Conservation (phyloP, 2,329 filamentous ascomycete genomes). For the Pseudogymnoascus sp. region DNA sequence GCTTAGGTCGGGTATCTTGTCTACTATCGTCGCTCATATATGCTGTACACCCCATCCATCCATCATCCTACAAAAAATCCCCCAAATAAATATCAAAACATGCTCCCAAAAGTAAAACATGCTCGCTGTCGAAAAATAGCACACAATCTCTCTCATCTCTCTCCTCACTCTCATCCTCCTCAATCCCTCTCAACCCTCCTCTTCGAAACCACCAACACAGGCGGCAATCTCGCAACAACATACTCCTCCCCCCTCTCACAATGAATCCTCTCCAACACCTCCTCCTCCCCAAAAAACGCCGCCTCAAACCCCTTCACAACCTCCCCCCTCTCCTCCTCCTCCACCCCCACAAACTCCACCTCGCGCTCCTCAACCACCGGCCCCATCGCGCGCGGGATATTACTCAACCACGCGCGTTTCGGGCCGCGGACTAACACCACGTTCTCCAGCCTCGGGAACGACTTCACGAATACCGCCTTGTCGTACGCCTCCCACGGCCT, state of each 20-base stretch:
- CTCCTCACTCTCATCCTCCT: neutral
- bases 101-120: neutral
- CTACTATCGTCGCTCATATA: constrained; percentile 2
- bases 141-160: neutral
- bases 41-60: neutral
- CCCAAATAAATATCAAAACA: neutral
- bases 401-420: constrained; percentile 18
- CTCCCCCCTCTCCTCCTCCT: constrained; percentile 17
- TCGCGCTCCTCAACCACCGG: constrained; percentile 9
- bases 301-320: constrained; percentile 25
- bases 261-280: constrained; percentile 20
- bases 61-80: neutral
- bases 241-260: constrained; percentile 19
- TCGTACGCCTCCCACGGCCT: constrained; percentile 45
- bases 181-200: neutral
- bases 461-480: constrained; percentile 39
- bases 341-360: constrained; percentile 18
- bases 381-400: constrained; percentile 8
- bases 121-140: neutral
- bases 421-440: constrained; percentile 18
- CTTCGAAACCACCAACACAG: constrained; percentile 20
- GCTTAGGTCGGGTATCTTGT: constrained; percentile 1
- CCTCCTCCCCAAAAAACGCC: constrained; percentile 23
- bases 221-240: constrained; percentile 19
- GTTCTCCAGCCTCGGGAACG: constrained; percentile 30